phyloP scores from a whole-genome alignment of 805 yeast genomes.

The Candida silvicultrix region DNA sequence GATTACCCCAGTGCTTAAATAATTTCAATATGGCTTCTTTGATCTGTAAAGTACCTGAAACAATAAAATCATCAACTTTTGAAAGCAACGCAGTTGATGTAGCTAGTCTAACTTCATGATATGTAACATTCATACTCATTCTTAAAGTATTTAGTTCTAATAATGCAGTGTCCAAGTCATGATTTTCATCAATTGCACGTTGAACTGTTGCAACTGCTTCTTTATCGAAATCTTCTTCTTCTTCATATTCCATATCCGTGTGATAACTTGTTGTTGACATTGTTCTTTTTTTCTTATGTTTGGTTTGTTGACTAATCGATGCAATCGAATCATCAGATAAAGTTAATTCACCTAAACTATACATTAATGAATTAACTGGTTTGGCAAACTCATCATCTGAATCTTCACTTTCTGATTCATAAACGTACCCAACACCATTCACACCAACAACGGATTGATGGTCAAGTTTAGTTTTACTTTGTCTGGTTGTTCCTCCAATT shows the following conservation, averaged over 20 bases:
- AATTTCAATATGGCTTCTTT: constrained; percentile 74
- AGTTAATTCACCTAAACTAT: constrained; percentile 40
- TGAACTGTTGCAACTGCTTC: constrained; percentile 95
- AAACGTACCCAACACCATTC: constrained; percentile 29
- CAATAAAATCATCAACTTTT: constrained; percentile 66
- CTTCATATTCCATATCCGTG: constrained; percentile 62
- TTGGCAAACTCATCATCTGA: constrained; percentile 23
- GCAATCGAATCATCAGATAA: constrained; percentile 55
- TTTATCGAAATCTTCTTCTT: constrained; percentile 70
- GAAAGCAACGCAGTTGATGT: constrained; percentile 66
- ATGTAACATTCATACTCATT: constrained; percentile 96
- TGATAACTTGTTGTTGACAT: constrained; percentile 32
- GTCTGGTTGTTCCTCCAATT: neutral
- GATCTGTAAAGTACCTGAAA: constrained; percentile 69
- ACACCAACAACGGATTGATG: constrained; percentile 27
- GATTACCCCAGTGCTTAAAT: constrained; percentile 73
- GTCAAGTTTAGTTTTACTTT: constrained; percentile 12
- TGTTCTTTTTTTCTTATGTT: constrained; percentile 37
- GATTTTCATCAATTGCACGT: constrained; percentile 88
- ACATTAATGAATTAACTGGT: constrained; percentile 31
- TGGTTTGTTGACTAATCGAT: constrained; percentile 36
- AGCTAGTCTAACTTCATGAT: constrained; percentile 85
- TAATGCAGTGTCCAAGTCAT: constrained; percentile 87
- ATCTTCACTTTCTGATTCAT: constrained; percentile 29
- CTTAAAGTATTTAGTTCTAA: constrained; percentile 89